Base-by-base conservation (phyloP, 352 stramenopile species). In the Pythium aphanidermatum region DNA sequence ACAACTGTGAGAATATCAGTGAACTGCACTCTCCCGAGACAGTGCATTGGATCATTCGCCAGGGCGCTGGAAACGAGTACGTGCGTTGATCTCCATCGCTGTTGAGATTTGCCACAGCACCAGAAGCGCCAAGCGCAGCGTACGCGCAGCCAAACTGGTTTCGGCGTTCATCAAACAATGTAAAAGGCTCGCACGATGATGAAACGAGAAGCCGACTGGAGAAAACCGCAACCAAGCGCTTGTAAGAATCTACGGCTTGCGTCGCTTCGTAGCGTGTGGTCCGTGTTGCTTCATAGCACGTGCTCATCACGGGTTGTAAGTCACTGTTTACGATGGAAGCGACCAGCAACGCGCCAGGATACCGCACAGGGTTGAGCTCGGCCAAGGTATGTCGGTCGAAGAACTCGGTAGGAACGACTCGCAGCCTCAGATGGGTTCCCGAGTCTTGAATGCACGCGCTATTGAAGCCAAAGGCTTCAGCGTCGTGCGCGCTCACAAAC, bases 41-140 rank as follows among this genome's bases (percentile, higher is more conserved):
- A 17, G 49, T 69, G 24, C 63, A 72, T 35, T 72, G 63, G 31
- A 69, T 66, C 63, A 72, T 72, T 1, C 55, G 39, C 63, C 63
- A 72, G 7, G 63, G 63, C 7, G 63, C 63, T 49, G 58, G 63
- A 13, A 55, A 69, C 14, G 63, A 68, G 26, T 46, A 41, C 17
- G 34, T 16, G 2, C 14, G 52, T 21, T 60, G 30, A 0, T 17
- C 14, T 49, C 38, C 57, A 17, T 65, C 54, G 20, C 44, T 39
- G 29, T 49, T 47, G 21, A 71, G 5, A 20, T 68, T 24, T 5
- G 43, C 46, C 5, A 63, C 45, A 5, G 59, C 59, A 0, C 59
- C 59, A 13, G 63, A 66, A 6, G 55, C 62, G 2, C 55, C 63
- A 5, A 72, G n/a, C 17, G 63, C 46, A 19, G 55, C 52, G 14